A percentile compares a stretch with the other conserved stretches of the same genome.
phyloP scores from a whole-genome alignment of 176 grass and related monocot genomes.

The Aegilops umbellulata region DNA sequence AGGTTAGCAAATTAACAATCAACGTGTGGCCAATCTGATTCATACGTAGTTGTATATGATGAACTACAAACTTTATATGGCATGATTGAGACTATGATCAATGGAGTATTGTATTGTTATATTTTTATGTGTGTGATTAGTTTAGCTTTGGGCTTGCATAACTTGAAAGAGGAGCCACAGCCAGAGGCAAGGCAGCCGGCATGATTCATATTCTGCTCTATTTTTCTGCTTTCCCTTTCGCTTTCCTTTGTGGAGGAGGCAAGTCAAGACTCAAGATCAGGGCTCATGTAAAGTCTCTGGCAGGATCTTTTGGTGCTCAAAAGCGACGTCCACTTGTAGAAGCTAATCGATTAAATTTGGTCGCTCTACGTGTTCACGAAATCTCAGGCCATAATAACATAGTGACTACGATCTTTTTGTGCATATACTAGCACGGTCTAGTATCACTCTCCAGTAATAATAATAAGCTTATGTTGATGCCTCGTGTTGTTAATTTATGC shows the following conservation, averaged over 20 bases:
- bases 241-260: conserved; percentile 48
- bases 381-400: neutral
- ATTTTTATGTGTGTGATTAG: neutral
- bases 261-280: conserved; percentile 48
- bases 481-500: neutral
- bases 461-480: neutral
- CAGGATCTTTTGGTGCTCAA: conserved; percentile 9
- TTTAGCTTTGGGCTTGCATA: conserved; percentile 36
- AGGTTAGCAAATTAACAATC: neutral
- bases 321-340: conserved; percentile 33
- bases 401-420: neutral
- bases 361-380: neutral
- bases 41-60: neutral
- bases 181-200: neutral
- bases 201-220: conserved; percentile 21
- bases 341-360: neutral
- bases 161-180: conserved; percentile 49
- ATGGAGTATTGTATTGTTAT: neutral
- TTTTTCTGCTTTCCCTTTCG: neutral
- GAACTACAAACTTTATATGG: neutral
- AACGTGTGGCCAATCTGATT: conserved; percentile 5
- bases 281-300: conserved; percentile 10
- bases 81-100: neutral
- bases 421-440: neutral
- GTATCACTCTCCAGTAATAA: neutral